These are phyloP conservation scores for Dissophora globulifera DNA, from an alignment of 192 early-diverging fungal genomes.

Conservation along the genomic window DNA sequence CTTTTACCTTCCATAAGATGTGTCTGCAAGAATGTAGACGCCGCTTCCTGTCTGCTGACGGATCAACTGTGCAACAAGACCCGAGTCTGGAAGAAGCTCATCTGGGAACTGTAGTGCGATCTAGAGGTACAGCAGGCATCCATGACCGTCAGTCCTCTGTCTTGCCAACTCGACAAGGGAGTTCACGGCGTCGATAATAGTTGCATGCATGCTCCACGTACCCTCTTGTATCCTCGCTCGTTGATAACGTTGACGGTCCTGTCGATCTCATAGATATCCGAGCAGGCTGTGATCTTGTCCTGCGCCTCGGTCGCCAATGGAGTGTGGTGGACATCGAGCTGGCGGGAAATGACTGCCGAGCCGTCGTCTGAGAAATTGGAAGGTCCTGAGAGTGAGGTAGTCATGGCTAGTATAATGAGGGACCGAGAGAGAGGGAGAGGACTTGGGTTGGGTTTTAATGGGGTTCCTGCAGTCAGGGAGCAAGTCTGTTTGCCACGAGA, in stretches of 20 bases:
- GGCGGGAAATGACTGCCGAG: constrained; percentile 67
- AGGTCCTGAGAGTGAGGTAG: constrained; percentile 61
- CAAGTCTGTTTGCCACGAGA: constrained; percentile 1
- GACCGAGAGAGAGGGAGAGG: too few relatives aligned
- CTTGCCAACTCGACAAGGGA: too few relatives aligned
- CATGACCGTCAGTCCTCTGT: too few relatives aligned
- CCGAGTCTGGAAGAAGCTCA: constrained; percentile 77
- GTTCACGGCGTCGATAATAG: background rate
- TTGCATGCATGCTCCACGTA: constrained; percentile 22
- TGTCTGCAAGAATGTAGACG: constrained; percentile 91
- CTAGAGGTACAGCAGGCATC: constrained; percentile 9
- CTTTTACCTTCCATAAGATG: constrained; percentile 89
- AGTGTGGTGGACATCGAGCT: constrained; percentile 48
- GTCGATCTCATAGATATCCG: constrained; percentile 69
- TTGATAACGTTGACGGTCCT: constrained; percentile 66
- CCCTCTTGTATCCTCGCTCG: constrained; percentile 56
- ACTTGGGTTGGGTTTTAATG: too few relatives aligned
- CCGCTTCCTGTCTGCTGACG: constrained; percentile 55
- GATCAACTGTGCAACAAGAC: constrained; percentile 68
- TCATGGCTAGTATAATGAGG: constrained; percentile 19
- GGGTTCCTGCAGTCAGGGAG: too few relatives aligned
- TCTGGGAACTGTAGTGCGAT: constrained; percentile 97
- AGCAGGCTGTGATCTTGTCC: constrained; percentile 51
- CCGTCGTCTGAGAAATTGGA: constrained; percentile 77
- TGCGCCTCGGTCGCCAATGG: constrained; percentile 30